A percentile compares a stretch with the other conserved stretches of the same genome.
Conservation (phyloP, 1,284 basidiomycete species). For the Inonotus obliquus region DNA sequence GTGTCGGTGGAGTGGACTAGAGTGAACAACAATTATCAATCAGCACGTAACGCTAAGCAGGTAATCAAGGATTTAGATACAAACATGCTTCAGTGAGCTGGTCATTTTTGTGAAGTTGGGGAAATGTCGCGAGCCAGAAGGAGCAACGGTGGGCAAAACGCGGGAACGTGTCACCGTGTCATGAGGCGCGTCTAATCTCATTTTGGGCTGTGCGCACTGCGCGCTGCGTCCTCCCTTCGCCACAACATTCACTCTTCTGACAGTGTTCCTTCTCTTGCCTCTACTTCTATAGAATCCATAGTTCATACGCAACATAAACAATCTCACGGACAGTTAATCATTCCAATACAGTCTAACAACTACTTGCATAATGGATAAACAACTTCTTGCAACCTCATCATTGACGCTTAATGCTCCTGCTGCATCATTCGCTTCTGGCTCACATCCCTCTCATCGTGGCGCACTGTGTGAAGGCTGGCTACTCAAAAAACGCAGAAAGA, state of each 20-base stretch:
- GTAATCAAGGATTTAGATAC: not conserved
- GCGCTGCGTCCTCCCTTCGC: not conserved
- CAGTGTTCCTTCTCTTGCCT: not conserved
- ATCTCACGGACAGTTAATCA: no score
- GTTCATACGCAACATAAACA: no score
- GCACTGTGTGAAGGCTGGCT: conserved; percentile 69
- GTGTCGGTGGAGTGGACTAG: conserved; percentile 19
- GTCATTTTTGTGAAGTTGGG: not conserved
- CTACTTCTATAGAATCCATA: not conserved
- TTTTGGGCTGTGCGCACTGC: not conserved
- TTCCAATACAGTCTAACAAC: not conserved
- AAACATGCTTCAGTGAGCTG: conserved; percentile 8
- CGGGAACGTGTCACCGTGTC: not conserved
- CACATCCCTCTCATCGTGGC: conserved; percentile 8
- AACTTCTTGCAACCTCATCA: conserved; percentile 2
- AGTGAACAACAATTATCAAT: not conserved
- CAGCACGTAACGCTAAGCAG: not conserved
- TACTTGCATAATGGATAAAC: not conserved
- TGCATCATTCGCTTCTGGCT: not conserved
- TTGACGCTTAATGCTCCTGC: conserved; percentile 13
- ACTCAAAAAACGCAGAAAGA: conserved; percentile 78
- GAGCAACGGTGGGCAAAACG: not conserved
- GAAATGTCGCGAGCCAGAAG: not conserved
- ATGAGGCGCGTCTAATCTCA: not conserved
- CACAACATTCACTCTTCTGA: not conserved